These are phyloP conservation scores for Zymoseptoria passerinii DNA, from an alignment of 2,329 filamentous ascomycete species.

Conservation along the genomic window DNA sequence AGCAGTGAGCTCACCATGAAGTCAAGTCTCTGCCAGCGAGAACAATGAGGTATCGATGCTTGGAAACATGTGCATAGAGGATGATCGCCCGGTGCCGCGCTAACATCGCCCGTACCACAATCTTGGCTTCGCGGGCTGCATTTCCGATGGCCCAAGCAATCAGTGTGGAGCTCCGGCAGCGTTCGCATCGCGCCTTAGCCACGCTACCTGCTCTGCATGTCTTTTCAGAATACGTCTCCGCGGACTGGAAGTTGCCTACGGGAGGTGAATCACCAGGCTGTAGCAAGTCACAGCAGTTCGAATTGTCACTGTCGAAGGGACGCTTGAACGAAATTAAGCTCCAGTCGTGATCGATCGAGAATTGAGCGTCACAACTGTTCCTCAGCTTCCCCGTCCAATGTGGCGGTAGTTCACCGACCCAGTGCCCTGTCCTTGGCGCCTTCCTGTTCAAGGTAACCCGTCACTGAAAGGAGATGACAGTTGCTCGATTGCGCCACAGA, in stretches of 20 bases:
- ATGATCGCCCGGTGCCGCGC: background rate
- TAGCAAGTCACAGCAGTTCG: background rate
- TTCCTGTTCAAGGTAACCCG: background rate
- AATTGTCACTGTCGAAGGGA: background rate
- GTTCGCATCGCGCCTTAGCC: background rate
- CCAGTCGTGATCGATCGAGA: background rate
- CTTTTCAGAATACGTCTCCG: background rate
- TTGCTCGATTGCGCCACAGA: too few relatives aligned
- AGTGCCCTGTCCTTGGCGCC: background rate
- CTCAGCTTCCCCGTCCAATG: background rate
- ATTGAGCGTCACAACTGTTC: background rate
- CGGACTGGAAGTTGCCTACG: background rate
- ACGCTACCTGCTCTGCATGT: background rate
- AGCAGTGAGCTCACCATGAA: too few relatives aligned
- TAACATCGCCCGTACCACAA: background rate
- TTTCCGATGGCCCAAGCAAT: background rate
- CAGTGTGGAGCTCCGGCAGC: background rate
- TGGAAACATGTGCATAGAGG: too few relatives aligned
- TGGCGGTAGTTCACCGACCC: background rate
- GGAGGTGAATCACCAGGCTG: background rate
- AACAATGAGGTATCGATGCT: too few relatives aligned
- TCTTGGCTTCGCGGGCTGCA: too few relatives aligned
- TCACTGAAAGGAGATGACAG: background rate
- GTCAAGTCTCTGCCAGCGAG: too few relatives aligned
- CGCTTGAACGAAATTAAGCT: background rate